Evolutionary conservation across 441 rosid species (phyloP), one percentile per base, ranked within the genome.

Genomic region (Brassica balearica): DNA sequence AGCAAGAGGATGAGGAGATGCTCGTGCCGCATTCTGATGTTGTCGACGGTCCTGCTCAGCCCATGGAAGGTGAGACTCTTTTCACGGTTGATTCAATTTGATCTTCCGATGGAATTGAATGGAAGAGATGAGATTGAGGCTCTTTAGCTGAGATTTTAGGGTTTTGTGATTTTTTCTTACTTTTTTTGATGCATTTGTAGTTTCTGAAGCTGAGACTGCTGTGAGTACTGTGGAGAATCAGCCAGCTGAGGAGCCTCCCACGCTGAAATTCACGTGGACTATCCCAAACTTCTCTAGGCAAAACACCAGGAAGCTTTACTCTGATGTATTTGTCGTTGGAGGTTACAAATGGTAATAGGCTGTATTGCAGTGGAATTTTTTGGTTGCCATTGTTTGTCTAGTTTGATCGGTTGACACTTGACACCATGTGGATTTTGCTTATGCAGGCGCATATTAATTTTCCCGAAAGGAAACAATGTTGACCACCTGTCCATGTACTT

Each of bases 401-500:
- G n/a, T 58, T 83, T 59, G 60, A 62, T 68, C 56, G 71, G 46
- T 53, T 36, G 43, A 36, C 43, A 8, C 43, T 8, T 48, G 60
- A 15, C 9, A 2, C 59, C 59, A 3, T 53, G 17, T 53, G 59
- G 59, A 1, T 53, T 53, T 62, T 84, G 12, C 25, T 19, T 56
- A 12, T 19, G 62, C 62, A 56, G 62, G 62, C 62, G 27, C 62
- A 56, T 56, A 56, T 56, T 56, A 8, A 85, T 87, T 63, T 90
- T 87, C 77, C 91, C 95, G 8, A 90, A 88, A 82, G 95, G 95
- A 64, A 90, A 90, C 86, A 90, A 90, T 76, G 92, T 85, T 36
- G 92, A 90, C 68, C 89, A 85, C 72, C 79, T 90, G 85, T 90
- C 95, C 32, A 84, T 90, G 87, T 90, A 90, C 77, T 82, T 90